Conservation (phyloP, 1,284 basidiomycete genomes). For the Coniferiporia weirii region DNA sequence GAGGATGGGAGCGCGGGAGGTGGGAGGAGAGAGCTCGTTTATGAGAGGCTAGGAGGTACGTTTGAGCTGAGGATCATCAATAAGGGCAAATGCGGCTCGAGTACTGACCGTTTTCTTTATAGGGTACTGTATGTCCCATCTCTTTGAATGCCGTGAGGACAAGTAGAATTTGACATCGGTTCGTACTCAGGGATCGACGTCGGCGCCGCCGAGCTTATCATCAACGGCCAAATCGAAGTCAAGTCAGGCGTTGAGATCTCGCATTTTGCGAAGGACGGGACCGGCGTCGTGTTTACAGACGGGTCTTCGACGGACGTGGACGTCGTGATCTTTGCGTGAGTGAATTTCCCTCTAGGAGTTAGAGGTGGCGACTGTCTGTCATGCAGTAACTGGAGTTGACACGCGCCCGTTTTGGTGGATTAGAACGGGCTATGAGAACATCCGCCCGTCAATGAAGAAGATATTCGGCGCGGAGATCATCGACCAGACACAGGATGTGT, state of each 20-base stretch:
- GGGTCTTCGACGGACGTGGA: slow-evolving; percentile 24
- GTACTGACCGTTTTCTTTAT: neutral
- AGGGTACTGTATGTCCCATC: neutral
- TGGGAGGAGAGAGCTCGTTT: slow-evolving; percentile 25
- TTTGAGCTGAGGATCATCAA: slow-evolving; percentile 8
- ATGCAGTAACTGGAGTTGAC: too few relatives aligned
- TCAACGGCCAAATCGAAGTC: slow-evolving; percentile 23
- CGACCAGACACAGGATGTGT: slow-evolving; percentile 13
- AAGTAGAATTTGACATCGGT: neutral
- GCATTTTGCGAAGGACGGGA: slow-evolving; percentile 20
- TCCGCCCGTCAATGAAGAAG: slow-evolving; percentile 10
- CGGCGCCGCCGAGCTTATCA: slow-evolving; percentile 32
- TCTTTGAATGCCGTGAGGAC: neutral
- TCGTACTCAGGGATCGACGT: slow-evolving; percentile 33
- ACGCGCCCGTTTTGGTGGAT: too few relatives aligned
- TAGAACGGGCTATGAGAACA: slow-evolving; percentile 18
- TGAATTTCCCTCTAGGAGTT: neutral
- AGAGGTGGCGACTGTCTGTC: too few relatives aligned
- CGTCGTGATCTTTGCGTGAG: slow-evolving; percentile 26
- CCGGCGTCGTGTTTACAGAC: slow-evolving; percentile 23
- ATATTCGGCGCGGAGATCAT: slow-evolving; percentile 18
- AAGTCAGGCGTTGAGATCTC: slow-evolving; percentile 25
- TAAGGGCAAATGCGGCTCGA: neutral
- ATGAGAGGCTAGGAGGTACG: slow-evolving; percentile 29
- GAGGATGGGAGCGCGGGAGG: slow-evolving; percentile 29